phyloP scores from a whole-genome alignment of 2,329 filamentous ascomycete species.

The Exophiala spinifera region DNA sequence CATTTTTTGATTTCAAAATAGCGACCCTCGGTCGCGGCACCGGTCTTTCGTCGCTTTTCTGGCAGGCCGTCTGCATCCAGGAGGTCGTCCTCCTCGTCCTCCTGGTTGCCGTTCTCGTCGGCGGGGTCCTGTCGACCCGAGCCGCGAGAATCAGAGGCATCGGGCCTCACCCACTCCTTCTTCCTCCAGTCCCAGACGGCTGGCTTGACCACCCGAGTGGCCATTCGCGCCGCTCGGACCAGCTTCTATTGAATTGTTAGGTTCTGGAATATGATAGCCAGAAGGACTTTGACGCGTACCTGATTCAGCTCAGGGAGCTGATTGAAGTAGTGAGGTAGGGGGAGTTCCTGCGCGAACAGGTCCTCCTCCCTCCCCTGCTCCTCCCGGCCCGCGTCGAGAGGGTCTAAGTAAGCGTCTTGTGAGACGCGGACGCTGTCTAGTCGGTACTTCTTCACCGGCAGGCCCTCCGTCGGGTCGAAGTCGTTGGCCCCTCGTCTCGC shows the following conservation, averaged over 20 bases:
- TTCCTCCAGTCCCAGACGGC: constrained; percentile 26
- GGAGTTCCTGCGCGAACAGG: constrained; percentile 72
- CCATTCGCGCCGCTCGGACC: constrained; percentile 23
- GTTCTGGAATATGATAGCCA: background rate
- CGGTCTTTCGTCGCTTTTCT: constrained; percentile 19
- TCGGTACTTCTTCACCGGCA: constrained; percentile 89
- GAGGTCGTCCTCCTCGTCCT: constrained; percentile 42
- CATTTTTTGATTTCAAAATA: constrained; percentile 59
- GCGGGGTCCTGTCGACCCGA: constrained; percentile 15
- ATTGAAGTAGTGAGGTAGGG: constrained; percentile 83
- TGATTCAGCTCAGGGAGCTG: constrained; percentile 59
- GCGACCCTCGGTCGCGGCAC: constrained; percentile 36
- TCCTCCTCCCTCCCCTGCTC: constrained; percentile 41
- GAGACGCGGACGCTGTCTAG: constrained; percentile 67
- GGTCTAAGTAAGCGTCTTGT: constrained; percentile 55
- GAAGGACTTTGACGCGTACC: constrained; percentile 38
- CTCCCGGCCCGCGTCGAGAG: constrained; percentile 31
- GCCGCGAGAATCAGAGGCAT: constrained; percentile 27
- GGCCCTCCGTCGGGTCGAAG: constrained; percentile 66
- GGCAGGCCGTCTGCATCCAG: constrained; percentile 35
- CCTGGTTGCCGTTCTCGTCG: constrained; percentile 37
- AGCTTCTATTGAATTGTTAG: constrained; percentile 15
- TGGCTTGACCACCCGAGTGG: constrained; percentile 19
- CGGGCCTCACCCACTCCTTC: constrained; percentile 29
- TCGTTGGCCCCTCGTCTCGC: constrained; percentile 49